Conservation (phyloP, 495 filamentous ascomycete species). For the Penicillium longicatenatum region DNA sequence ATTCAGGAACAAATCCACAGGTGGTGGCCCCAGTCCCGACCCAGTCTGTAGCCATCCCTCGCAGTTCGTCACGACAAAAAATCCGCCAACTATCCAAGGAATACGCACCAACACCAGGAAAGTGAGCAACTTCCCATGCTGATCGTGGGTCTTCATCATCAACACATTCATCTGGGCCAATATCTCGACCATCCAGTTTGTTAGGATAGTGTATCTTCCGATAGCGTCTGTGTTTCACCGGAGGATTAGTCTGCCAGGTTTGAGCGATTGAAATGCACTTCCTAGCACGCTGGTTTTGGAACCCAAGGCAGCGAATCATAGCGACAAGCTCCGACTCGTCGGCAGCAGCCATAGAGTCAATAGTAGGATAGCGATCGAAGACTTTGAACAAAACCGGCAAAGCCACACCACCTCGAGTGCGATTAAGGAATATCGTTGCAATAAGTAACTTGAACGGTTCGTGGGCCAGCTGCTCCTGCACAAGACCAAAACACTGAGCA, state of each 20-base stretch:
- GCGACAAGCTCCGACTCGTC: slow-evolving; percentile 55
- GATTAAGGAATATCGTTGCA: slow-evolving; percentile 80
- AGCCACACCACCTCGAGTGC: slow-evolving; percentile 72
- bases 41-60: slow-evolving; percentile 63
- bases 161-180: slow-evolving; percentile 52
- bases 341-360: slow-evolving; percentile 63
- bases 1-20: slow-evolving; percentile 59
- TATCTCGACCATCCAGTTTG: slow-evolving; percentile 54
- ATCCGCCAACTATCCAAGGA: slow-evolving; percentile 92
- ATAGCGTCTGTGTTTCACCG: slow-evolving; percentile 59
- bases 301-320: slow-evolving; percentile 72
- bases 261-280: slow-evolving; percentile 69
- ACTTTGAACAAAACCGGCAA: slow-evolving; percentile 75
- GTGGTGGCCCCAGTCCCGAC: slow-evolving; percentile 45
- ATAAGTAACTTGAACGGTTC: slow-evolving; percentile 74
- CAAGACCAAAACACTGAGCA: slow-evolving; percentile 66
- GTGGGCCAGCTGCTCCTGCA: slow-evolving; percentile 76
- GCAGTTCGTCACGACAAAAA: slow-evolving; percentile 81
- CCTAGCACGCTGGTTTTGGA: slow-evolving; percentile 64
- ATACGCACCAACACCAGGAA: slow-evolving; percentile 83
- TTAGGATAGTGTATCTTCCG: slow-evolving; percentile 70
- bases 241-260: slow-evolving; percentile 67
- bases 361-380: slow-evolving; percentile 67
- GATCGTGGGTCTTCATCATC: slow-evolving; percentile 44
- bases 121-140: slow-evolving; percentile 84